A percentile compares a stretch with the other conserved stretches of the same genome.
Conservation (phyloP, 2,329 filamentous ascomycete species). For the Gaeumannomyces sp. region DNA sequence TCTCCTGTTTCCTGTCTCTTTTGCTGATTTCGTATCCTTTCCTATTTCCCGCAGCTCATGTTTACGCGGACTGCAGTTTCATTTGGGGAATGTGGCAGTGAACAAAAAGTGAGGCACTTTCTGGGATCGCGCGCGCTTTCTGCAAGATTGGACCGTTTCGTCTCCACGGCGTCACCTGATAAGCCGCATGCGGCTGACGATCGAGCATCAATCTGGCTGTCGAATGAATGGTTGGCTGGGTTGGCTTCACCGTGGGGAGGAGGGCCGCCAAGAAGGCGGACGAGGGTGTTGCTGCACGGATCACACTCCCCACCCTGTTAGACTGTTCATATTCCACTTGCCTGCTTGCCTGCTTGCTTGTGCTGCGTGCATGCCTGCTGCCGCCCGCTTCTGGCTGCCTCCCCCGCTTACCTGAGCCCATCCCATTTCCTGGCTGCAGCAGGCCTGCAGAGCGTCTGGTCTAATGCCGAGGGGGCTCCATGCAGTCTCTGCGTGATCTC, state of each 20-base stretch:
- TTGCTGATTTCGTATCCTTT: too few relatives aligned
- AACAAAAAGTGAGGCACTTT: neutral
- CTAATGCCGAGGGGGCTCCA: neutral
- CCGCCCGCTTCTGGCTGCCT: neutral
- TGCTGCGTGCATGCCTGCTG: too few relatives aligned
- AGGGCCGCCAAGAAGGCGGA: neutral
- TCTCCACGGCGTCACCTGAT: constrained; percentile 4
- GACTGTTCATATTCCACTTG: too few relatives aligned
- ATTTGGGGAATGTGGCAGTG: too few relatives aligned
- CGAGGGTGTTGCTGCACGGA: neutral
- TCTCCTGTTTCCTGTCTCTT: too few relatives aligned
- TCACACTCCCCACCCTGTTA: neutral
- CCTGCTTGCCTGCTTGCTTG: too few relatives aligned
- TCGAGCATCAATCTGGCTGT: neutral
- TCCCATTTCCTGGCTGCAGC: neutral
- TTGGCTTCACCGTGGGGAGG: neutral
- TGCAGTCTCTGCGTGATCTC: constrained; percentile 8
- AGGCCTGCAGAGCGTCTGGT: neutral
- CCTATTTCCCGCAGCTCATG: too few relatives aligned
- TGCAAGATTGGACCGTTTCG: neutral
- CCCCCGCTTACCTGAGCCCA: neutral
- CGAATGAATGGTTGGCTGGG: neutral
- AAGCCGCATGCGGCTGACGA: constrained; percentile 7
- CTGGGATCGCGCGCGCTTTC: neutral
- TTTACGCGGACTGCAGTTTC: too few relatives aligned